These are phyloP conservation scores for Elaeis guineensis DNA, from an alignment of 176 grass and related monocot species.

Conservation along the genomic window DNA sequence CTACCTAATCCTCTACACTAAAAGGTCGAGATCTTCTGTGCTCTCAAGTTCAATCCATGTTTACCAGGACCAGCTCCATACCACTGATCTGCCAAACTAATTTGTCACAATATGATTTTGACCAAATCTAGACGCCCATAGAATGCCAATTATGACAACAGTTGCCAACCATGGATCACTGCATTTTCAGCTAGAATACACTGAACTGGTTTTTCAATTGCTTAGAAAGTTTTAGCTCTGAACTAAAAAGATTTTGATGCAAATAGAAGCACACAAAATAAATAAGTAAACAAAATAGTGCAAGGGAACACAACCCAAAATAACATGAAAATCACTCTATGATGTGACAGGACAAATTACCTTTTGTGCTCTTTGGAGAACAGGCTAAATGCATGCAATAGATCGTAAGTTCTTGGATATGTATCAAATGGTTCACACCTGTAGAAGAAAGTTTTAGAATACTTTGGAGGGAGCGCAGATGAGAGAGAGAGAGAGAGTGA, in stretches of 20 bases:
- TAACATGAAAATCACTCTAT: not conserved
- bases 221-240: no score
- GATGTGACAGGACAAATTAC: constrained; percentile 18
- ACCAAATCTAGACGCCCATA: no score
- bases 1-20: not conserved
- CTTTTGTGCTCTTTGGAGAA: constrained; percentile 83
- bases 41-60: not conserved
- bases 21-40: not conserved
- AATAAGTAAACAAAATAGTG: no score
- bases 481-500: not conserved
- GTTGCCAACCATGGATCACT: no score
- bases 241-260: no score
- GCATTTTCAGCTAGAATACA: no score
- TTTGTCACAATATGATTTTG: no score
- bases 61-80: no score
- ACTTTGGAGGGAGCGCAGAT: not conserved
- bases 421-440: constrained; percentile 98
- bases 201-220: no score
- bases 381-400: constrained; percentile 70
- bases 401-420: constrained; percentile 91
- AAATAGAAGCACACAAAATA: no score
- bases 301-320: not conserved
- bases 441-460: constrained; percentile 3
- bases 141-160: no score
- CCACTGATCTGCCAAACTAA: no score